Evolutionary conservation across 345 rosid species (phyloP).

Genomic region (Capsella bursapastoris): DNA sequence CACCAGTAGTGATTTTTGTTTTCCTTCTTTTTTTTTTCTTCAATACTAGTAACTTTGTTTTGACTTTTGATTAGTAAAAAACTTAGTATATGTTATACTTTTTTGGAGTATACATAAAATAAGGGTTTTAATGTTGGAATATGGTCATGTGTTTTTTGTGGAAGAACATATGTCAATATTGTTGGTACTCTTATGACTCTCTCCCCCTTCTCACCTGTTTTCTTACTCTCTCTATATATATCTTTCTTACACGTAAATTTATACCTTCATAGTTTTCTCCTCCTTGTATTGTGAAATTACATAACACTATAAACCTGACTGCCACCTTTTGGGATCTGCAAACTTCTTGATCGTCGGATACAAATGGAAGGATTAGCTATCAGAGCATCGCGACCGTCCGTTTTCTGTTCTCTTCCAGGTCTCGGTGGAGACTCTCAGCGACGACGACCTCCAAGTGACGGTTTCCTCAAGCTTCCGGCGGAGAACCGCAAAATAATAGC

Average conservation of each 20-base stretch:
- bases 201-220: constrained; percentile 35
- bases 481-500: constrained; percentile 16
- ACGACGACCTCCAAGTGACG: constrained; percentile 29
- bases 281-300: not conserved
- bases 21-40: too few relatives aligned
- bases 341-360: constrained; percentile 14
- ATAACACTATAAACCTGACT: not conserved
- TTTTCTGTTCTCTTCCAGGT: constrained; percentile 34
- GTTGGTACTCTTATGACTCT: constrained; percentile 24
- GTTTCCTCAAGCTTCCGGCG: constrained; percentile 40
- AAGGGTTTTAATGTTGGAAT: constrained; percentile 19
- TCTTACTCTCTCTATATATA: constrained; percentile 30
- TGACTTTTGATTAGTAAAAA: not conserved
- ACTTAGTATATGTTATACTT: not conserved
- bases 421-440: constrained; percentile 25
- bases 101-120: not conserved
- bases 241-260: not conserved
- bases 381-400: constrained; percentile 39
- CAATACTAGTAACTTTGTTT: not conserved
- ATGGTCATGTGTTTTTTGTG: constrained; percentile 45
- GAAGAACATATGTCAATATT: constrained; percentile 13
- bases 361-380: constrained; percentile 42
- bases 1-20: not conserved
- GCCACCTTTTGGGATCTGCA: constrained; percentile 1
- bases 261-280: not conserved